phyloP scores from a whole-genome alignment of 2,329 filamentous ascomycete species.

The Phyllosticta citriasiana region DNA sequence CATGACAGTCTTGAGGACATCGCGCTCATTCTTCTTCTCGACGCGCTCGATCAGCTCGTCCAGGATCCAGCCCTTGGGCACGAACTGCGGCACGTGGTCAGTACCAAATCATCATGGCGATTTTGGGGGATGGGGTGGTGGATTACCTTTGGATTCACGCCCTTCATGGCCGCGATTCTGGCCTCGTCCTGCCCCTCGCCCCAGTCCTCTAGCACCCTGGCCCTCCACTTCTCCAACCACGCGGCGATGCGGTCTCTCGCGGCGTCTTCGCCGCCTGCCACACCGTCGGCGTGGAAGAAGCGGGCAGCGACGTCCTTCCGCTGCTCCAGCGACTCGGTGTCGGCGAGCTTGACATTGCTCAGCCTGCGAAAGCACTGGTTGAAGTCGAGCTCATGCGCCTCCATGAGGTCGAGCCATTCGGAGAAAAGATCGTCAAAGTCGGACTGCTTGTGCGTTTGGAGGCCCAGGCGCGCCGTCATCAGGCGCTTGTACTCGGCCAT shows the following conservation, averaged over 20 bases:
- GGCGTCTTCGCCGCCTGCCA: conserved; percentile 46
- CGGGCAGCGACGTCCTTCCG: conserved; percentile 54
- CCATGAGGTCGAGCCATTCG: conserved; percentile 71
- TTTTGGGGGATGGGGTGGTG: not conserved
- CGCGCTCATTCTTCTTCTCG: conserved; percentile 71
- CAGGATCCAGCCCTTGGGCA: conserved; percentile 82
- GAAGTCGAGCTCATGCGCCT: conserved; percentile 79
- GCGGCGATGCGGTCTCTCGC: conserved; percentile 57
- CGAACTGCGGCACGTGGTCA: conserved; percentile 43
- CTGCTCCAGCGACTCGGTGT: conserved; percentile 55
- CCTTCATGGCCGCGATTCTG: conserved; percentile 65
- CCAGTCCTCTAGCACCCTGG: conserved; percentile 68
- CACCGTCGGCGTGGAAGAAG: conserved; percentile 73
- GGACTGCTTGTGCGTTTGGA: conserved; percentile 55
- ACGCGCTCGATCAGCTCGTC: conserved; percentile 88
- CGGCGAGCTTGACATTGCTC: conserved; percentile 49
- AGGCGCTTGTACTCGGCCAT: conserved; percentile 78
- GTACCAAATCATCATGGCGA: not conserved
- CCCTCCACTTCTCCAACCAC: conserved; percentile 76
- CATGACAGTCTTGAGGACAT: conserved; percentile 68
- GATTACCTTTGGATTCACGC: conserved; percentile 67
- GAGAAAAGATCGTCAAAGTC: conserved; percentile 79
- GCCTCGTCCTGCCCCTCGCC: conserved; percentile 47
- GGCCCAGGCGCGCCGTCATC: conserved; percentile 70
- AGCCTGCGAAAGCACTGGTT: conserved; percentile 86